Base-by-base conservation (phyloP, 331 rosid genomes). In the Malus hybrid region DNA sequence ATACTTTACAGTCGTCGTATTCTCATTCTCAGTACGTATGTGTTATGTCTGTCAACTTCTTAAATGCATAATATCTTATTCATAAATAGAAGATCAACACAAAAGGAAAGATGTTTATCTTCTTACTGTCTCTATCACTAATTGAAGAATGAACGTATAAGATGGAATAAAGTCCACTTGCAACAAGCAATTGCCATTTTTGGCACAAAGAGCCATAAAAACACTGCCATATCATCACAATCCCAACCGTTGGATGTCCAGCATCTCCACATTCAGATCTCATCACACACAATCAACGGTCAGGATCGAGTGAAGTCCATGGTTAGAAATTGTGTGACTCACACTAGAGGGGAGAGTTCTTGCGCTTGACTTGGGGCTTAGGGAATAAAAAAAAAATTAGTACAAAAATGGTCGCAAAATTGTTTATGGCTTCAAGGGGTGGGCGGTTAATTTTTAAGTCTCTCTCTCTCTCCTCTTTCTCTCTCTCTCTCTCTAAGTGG, bases 371-470 rank as follows among this genome's bases (percentile, higher is more conserved):
- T 33, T 11, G 69, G 18, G 65, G 76, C 68, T 0, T 7, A 9
- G 5, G 31, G 55, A 28, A 27, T 22, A 10, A 42, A 0, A 10
- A 10, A 42, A 10, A 42, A 42, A 42, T 2, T 10, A 42, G 14
- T 16, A 12, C 1, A 6, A 20, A 44, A 54, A 12, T 34, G 2
- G 10, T 22, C 4, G 6, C 50, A 44, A 10, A 44, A 10, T 20
- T 39, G 4, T 10, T 70, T 20, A 65, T 66, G 2, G 42, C 29
- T 54, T 56, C 74, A 54, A 34, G 62, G 80, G 87, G 82, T 67
- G 86, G 76, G 86, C 85, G 83, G 91, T 81, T 85, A 85, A 86
- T 83, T 81, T 83, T 70, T 88, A 10, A 42, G 74, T 78, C 50
- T 71, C 31, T 79, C 32, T 79, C 22, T 64, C 54, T 77, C 34